Evolutionary conservation across 768 basidiomycete genomes (phyloP), one percentile per base, ranked within the genome.

Genomic region (Sarcodon aspratus): DNA sequence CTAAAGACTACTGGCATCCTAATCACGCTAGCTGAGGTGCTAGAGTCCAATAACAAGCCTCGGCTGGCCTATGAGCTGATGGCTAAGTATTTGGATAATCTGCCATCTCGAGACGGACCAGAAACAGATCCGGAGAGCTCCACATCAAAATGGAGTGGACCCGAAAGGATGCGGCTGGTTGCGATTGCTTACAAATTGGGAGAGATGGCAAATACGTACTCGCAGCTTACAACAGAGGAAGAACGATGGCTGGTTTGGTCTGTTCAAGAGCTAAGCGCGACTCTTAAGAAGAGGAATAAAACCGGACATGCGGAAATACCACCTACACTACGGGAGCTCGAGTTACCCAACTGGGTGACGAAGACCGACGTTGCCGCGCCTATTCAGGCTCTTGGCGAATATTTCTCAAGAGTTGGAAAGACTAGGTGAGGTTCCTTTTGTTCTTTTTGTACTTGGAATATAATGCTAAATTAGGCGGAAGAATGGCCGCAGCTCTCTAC

Each of bases 1-100:
- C 71, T 85, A 49, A 87, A 85, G 60, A 65, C 76, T 0, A 77
- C 82, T 0, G 85, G 85, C 3, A 75, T 87, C 10, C 83, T 76
- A 1, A 72, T 81, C 27, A 65, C 72, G 3, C 67, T 85, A 43
- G 79, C 75, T 2, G 77, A 76, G 45, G 71, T 81, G 3, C 62
- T 77, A 12, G 79, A 82, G 56, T 58, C 59, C 13, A 61, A 64
- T 0, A 60, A 69, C 12, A 60, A 55, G 9, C 60, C 63, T 1
- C 45, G 58, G 32, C 55, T 55, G 10, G 67, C 68, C 10, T 50
- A 66, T 59, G 48, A 63, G 49, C 51, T 62, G 53, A 40, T 69
- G 33, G 56, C 44, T 9, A 36, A 38, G 27, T 52, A 47, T 44
- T 54, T 51, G 33, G 58, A 13, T 27, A 42, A 42, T 13, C 11